Base-by-base conservation (phyloP, 192 early-diverging fungal genomes). In the Rhizoclosmatium sp. region DNA sequence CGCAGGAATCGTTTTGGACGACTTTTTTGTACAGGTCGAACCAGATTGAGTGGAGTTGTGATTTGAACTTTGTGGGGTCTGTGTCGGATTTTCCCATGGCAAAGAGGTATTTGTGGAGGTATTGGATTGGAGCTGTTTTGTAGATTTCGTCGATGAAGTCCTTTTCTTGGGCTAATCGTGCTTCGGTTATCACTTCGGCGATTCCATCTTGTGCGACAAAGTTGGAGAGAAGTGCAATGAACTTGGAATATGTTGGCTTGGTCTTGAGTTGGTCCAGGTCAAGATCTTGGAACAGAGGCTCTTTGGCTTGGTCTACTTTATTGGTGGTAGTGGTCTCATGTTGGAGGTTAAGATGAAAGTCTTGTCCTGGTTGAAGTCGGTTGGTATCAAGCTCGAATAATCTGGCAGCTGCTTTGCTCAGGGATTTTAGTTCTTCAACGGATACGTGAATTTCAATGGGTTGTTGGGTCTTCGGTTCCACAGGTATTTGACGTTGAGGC, bases 331-430 rank as follows among this genome's bases (percentile, higher is more conserved):
- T 60, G 3, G 3, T 84, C 19, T 64, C 44, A 2, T 68, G 23
- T 65, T 82, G 81, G 44, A 84, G 60, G 64, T 84, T 80, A 2
- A 84, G 67, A 16, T 72, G 16, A 47, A 80, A 83, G 59, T 82
- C 78, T 23, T 51, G 23, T 19, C 81, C 83, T 19, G 80, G 81
- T 31, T 54, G 16, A 5, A 82, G 70, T 10, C 73, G 68, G 77
- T 84, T 84, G 19, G n/a, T 47, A 54, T 84, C 83, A 39, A 84
- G 51, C 1, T 60, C 66, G 81, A 81, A 84, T 12, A 84, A 62
- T 67, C 65, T 72, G 3, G 21, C 49, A 44, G 47, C 68, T 3
- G 82, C 82, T 16, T 31, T 41, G 41, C 47, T 5, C n/a, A 83
- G n/a, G 47, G 58, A 64, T 46, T 4, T 23, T 0, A 83, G 76